Evolutionary conservation across 495 filamentous ascomycete genomes (phyloP).

Genomic region (Podospora didyma): DNA sequence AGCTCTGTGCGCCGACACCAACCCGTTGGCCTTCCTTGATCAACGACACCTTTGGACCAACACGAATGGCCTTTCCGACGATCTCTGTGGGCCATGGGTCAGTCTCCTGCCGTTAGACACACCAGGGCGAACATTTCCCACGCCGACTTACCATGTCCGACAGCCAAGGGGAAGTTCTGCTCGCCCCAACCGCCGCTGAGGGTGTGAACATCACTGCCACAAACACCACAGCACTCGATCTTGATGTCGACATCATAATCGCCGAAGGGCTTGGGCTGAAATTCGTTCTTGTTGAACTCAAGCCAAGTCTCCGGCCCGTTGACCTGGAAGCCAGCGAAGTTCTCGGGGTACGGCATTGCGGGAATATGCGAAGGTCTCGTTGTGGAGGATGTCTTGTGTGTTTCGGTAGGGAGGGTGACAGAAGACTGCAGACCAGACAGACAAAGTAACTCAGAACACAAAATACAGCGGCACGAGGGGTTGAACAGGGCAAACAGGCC

Average conservation of each 20-base stretch:
- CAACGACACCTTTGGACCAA: slow-evolving; percentile 53
- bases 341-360: slow-evolving; percentile 34
- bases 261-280: slow-evolving; percentile 54
- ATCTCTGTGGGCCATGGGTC: slow-evolving; percentile 30
- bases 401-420: not conserved
- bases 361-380: not conserved
- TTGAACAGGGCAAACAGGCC: too few relatives aligned
- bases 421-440: not conserved
- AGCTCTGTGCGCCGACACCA: slow-evolving; percentile 55
- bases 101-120: not conserved
- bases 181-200: slow-evolving; percentile 53
- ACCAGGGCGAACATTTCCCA: not conserved
- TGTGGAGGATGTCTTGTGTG: not conserved
- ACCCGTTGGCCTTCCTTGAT: slow-evolving; percentile 53
- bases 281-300: slow-evolving; percentile 53
- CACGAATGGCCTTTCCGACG: slow-evolving; percentile 47
- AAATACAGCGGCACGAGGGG: too few relatives aligned
- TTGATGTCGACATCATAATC: slow-evolving; percentile 57
- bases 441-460: not conserved
- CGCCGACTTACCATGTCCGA: slow-evolving; percentile 45
- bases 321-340: slow-evolving; percentile 53
- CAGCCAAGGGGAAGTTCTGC: slow-evolving; percentile 48
- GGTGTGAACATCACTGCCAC: slow-evolving; percentile 55
- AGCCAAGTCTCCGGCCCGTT: slow-evolving; percentile 47
- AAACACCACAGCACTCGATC: slow-evolving; percentile 53